Percentiles rank a stretch among this genome's conserved stretches.
phyloP scores from a whole-genome alignment of 768 basidiomycete genomes.

The Kwoniella europaea region DNA sequence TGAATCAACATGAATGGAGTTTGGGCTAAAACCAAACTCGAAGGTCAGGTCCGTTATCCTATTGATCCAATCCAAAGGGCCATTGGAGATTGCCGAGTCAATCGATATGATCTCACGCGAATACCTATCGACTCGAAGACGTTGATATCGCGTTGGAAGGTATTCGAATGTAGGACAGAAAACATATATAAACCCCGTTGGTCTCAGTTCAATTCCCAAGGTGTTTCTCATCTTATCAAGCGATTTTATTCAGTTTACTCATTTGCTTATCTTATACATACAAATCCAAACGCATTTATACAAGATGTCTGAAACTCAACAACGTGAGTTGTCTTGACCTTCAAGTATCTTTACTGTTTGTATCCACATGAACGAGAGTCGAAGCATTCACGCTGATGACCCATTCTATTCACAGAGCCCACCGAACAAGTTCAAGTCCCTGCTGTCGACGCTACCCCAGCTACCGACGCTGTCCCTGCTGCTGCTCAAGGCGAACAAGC shows the following conservation, averaged over 20 bases:
- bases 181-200: background rate
- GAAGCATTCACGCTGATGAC: background rate
- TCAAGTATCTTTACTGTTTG: no score
- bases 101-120: background rate
- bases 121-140: no score
- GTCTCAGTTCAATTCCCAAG: background rate
- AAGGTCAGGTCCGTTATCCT: background rate
- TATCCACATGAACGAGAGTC: background rate
- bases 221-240: background rate
- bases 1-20: background rate
- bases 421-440: conserved; percentile 3
- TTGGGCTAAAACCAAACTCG: background rate
- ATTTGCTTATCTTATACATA: background rate
- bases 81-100: background rate
- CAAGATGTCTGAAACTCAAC: conserved; percentile 14
- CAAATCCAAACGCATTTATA: background rate
- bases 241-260: background rate
- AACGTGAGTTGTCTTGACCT: conserved; percentile 2
- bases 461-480: background rate
- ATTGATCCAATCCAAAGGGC: background rate
- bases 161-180: background rate
- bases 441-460: background rate
- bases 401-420: background rate
- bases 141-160: background rate
- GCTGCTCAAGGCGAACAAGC: background rate